Evolutionary conservation across 306 rosid genomes (phyloP).

Genomic region (Cucurbita moschata): DNA sequence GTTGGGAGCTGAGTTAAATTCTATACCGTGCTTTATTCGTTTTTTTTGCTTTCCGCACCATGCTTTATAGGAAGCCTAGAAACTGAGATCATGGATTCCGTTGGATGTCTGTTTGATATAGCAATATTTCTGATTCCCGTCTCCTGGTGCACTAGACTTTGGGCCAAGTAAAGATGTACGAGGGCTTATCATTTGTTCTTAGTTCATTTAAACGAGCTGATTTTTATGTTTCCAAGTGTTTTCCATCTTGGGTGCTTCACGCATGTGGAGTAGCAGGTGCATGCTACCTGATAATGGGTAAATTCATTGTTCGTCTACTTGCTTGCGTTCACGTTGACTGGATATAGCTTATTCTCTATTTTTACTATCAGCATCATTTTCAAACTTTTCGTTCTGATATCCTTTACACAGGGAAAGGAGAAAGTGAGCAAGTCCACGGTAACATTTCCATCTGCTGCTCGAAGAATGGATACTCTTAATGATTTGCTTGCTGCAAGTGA

Average conservation of each 20-base stretch:
- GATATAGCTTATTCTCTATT: not conserved
- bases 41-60: not conserved
- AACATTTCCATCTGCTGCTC: conserved; percentile 76
- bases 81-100: not conserved
- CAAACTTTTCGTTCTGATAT: conserved; percentile 2
- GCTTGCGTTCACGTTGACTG: not conserved
- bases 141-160: not conserved
- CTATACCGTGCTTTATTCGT: not conserved
- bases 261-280: not conserved
- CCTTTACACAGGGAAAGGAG: conserved; percentile 37
- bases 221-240: not conserved
- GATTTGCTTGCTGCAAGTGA: conserved; percentile 97
- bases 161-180: not conserved
- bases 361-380: not conserved
- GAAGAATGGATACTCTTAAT: conserved; percentile 95
- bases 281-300: conserved; percentile 1
- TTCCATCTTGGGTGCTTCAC: not conserved
- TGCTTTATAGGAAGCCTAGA: not conserved
- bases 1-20: not conserved
- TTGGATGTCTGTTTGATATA: not conserved
- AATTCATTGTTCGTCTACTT: not conserved
- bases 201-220: not conserved
- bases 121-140: not conserved
- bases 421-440: conserved; percentile 17
- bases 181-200: not conserved